Evolutionary conservation across 257 asterid genomes (phyloP).

Genomic region (Nicotiana obtusifolia): DNA sequence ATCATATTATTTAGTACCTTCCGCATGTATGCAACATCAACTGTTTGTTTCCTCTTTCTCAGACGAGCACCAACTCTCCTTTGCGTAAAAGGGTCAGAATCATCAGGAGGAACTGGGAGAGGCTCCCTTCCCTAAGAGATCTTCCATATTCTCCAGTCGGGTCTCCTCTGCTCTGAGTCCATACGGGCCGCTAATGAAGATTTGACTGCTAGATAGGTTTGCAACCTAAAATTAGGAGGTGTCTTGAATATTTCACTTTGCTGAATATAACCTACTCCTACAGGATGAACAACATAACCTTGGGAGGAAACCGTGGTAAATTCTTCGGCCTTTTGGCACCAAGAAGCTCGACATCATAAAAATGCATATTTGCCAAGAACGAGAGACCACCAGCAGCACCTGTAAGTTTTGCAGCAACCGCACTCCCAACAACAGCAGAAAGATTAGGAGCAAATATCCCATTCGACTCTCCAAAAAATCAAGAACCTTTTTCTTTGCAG

Average conservation of each 20-base stretch:
- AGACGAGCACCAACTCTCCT: too few species aligned
- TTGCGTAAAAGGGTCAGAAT: too few species aligned
- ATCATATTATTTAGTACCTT: too few species aligned
- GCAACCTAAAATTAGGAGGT: conserved; percentile 60
- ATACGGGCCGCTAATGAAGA: too few species aligned
- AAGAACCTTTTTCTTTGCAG: conserved; percentile 75
- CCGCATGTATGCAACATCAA: too few species aligned
- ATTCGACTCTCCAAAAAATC: conserved; percentile 91
- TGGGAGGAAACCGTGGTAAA: conserved; percentile 23
- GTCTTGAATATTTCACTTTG: conserved; percentile 79
- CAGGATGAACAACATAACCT: conserved; percentile 24
- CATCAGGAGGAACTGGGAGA: too few species aligned
- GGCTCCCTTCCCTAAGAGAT: too few species aligned
- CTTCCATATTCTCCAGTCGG: too few species aligned
- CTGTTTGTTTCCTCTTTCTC: too few species aligned
- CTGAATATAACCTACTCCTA: conserved; percentile 59
- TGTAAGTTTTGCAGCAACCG: conserved; percentile 91
- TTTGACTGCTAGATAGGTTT: too few species aligned
- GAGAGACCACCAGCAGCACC: conserved; percentile 91
- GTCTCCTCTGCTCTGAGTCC: too few species aligned
- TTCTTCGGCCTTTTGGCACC: conserved; percentile 55
- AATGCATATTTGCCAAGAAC: too few species aligned
- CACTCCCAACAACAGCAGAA: conserved; percentile 41
- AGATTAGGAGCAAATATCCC: conserved; percentile 72
- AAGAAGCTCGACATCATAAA: conserved; percentile 78